Percentiles rank a stretch among this genome's conserved stretches.
phyloP scores from a whole-genome alignment of 495 filamentous ascomycete species.

The Neurospora intermedia region DNA sequence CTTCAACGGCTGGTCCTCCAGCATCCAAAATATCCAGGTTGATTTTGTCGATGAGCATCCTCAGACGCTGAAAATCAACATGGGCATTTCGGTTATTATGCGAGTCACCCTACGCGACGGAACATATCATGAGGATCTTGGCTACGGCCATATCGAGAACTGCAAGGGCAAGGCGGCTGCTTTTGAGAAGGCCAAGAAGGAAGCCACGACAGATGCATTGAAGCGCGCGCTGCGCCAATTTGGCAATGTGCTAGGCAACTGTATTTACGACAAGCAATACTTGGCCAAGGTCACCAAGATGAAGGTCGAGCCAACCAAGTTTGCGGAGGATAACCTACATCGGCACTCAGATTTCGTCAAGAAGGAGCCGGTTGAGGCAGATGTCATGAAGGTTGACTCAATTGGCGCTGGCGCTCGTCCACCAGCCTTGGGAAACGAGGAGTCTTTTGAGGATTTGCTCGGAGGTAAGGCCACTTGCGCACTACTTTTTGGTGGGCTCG shows the following conservation, averaged over 20 bases:
- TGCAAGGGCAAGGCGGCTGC: constrained; percentile 86
- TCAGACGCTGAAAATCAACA: constrained; percentile 53
- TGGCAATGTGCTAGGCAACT: constrained; percentile 93
- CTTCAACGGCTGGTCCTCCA: constrained; percentile 95
- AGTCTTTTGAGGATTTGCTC: constrained; percentile 53
- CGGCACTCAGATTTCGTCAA: constrained; percentile 63
- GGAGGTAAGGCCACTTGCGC: constrained; percentile 44
- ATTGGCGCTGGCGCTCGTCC: constrained; percentile 2
- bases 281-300: constrained; percentile 73
- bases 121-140: constrained; percentile 92
- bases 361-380: constrained; percentile 37
- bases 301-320: constrained; percentile 56
- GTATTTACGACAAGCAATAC: constrained; percentile 94
- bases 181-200: constrained; percentile 97
- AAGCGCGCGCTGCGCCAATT: constrained; percentile 87
- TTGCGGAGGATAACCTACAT: constrained; percentile 66
- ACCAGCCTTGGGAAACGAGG: constrained; percentile 17
- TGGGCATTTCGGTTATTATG: constrained; percentile 81
- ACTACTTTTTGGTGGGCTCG: background rate
- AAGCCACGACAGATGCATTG: constrained; percentile 87
- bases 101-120: constrained; percentile 84
- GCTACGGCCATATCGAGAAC: constrained; percentile 92
- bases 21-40: constrained; percentile 77
- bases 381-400: background rate
- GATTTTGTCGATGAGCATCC: constrained; percentile 67